Evolutionary conservation across 495 filamentous ascomycete species (phyloP).

Genomic region (Penicillium maclennaniae): DNA sequence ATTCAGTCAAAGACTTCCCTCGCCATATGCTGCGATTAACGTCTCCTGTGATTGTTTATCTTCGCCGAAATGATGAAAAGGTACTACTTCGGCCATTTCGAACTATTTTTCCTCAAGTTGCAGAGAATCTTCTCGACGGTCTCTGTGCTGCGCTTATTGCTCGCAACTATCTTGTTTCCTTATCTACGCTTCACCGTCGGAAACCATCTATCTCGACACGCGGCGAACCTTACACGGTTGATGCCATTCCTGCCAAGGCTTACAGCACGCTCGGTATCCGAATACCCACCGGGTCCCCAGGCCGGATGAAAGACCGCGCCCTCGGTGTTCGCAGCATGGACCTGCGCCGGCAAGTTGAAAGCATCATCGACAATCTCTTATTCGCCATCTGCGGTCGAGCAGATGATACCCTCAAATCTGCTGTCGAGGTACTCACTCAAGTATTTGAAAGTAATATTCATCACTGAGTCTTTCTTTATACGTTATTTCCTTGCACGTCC

Average conservation of each 20-base stretch:
- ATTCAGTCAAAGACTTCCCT: conserved; percentile 41
- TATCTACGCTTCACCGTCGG: conserved; percentile 26
- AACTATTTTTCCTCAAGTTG: conserved; percentile 53
- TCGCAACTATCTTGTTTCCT: conserved; percentile 54
- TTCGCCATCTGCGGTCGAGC: conserved; percentile 37
- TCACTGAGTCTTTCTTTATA: conserved; percentile 2
- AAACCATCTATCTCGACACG: conserved; percentile 19
- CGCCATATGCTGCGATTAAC: conserved; percentile 42
- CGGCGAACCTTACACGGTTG: conserved; percentile 22
- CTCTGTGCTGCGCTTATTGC: conserved; percentile 63
- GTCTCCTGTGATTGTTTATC: conserved; percentile 43
- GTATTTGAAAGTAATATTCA: conserved; percentile 39
- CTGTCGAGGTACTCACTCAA: conserved; percentile 40
- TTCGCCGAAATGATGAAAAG: conserved; percentile 40
- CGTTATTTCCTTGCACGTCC: conserved; percentile 1
- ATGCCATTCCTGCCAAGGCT: conserved; percentile 38
- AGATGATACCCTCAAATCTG: conserved; percentile 37
- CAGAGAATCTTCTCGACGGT: conserved; percentile 54
- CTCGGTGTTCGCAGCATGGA: conserved; percentile 31
- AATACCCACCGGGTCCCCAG: conserved; percentile 24
- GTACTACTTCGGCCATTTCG: conserved; percentile 44
- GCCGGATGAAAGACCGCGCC: conserved; percentile 30
- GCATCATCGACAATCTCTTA: conserved; percentile 40
- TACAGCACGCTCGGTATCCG: conserved; percentile 35
- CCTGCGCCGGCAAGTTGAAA: conserved; percentile 35